Evolutionary conservation across 768 basidiomycete genomes (phyloP), one percentile per base, ranked within the genome.

Genomic region (Daedaleopsis nitida): DNA sequence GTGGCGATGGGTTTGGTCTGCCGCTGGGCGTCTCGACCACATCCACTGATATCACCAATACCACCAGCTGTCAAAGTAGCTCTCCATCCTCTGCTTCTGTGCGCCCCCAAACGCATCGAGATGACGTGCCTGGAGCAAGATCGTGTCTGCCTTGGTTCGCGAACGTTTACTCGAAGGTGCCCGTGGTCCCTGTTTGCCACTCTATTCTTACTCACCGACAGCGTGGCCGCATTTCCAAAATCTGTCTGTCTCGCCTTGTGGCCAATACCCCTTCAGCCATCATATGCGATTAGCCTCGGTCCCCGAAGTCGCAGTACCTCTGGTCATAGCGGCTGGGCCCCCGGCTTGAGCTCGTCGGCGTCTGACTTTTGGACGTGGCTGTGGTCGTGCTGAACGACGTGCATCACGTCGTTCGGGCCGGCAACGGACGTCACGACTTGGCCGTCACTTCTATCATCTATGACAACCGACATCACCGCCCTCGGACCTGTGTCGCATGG

Each of bases 341-440:
- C 47, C 21, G 13, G 47, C 47, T 23, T 27, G 39, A 42, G 11
- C 10, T 49, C 47, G 23, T 24, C 23, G 50, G 50, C 50, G 32
- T 21, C 34, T 23, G 35, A 10, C 35, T 37, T 11, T 11, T 38
- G 11, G 44, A 10, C 32, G 61, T 35, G 61, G 61, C 61, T 58
- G 61, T 62, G 57, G 57, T 51, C 45, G 19, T 16, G 6, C 51
- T 35, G 27, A 24, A 55, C 61, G 52, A 62, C 56, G 45, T 62
- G 56, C 57, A 54, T 56, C 44, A 62, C 50, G 49, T 49, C 12
- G 21, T 38, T 21, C 42, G 27, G 52, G 52, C 47, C 52, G 47
- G 47, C 61, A 55, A 62, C 61, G 47, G 56, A 52, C 56, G 56
- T 62, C 56, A 55, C 56, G 56, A 58, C 61, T 17, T 39, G 27